Evolutionary conservation across 192 early-diverging fungal species (phyloP).

Genomic region (Linderina pennispora): DNA sequence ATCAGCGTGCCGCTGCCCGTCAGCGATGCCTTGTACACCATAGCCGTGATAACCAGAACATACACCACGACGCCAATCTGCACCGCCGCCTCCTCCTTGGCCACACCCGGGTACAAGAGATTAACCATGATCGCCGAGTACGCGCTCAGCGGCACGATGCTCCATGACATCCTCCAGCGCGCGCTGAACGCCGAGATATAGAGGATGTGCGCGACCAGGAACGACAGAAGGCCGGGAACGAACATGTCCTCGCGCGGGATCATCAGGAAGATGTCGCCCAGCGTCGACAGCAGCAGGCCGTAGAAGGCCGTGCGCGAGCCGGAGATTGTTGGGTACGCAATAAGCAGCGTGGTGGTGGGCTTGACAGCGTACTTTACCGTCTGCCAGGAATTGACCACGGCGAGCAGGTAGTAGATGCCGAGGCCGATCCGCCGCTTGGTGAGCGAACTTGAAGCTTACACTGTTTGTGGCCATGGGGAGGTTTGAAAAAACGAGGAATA

Average conservation of each 20-base stretch:
- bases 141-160: slow-evolving; percentile 7
- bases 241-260: slow-evolving; percentile 25
- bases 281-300: slow-evolving; percentile 24
- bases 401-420: slow-evolving; percentile 15
- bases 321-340: slow-evolving; percentile 12
- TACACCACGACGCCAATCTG: slow-evolving; percentile 31
- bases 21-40: slow-evolving; percentile 34
- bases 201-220: slow-evolving; percentile 29
- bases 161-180: slow-evolving; percentile 12
- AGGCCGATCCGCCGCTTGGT: slow-evolving; percentile 6
- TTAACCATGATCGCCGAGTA: slow-evolving; percentile 21
- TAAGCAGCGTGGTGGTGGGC: slow-evolving; percentile 31
- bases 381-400: slow-evolving; percentile 9
- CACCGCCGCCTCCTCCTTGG: slow-evolving; percentile 15
- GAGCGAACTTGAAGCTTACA: no score
- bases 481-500: not conserved
- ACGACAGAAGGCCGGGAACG: slow-evolving; percentile 30
- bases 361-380: slow-evolving; percentile 26
- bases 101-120: slow-evolving; percentile 13
- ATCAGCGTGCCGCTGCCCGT: slow-evolving; percentile 12
- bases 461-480: no score
- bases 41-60: slow-evolving; percentile 15
- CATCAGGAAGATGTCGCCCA: slow-evolving; percentile 35
- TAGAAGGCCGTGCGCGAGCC: slow-evolving; percentile 3
- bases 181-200: slow-evolving; percentile 15